Percentiles rank a stretch among this genome's conserved stretches.
Evolutionary conservation across 208 protist species (phyloP).

Genomic region (Leishmania amazonensis): DNA sequence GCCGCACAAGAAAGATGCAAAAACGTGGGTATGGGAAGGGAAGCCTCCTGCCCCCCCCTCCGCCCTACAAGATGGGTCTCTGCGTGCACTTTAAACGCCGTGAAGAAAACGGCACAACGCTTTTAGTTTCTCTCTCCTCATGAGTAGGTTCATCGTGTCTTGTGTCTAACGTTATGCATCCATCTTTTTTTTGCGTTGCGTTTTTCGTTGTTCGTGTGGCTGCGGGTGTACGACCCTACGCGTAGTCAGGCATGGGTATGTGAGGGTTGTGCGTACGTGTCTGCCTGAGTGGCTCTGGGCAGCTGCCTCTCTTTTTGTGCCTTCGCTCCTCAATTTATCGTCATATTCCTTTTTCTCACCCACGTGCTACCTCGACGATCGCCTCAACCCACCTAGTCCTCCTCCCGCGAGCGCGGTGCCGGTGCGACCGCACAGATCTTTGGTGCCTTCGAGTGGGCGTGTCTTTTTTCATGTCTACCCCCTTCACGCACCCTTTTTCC

Average conservation of each 20-base stretch:
- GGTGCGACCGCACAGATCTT: background rate
- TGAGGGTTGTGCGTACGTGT: background rate
- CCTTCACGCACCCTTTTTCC: background rate
- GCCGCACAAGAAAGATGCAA: background rate
- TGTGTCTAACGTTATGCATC: background rate
- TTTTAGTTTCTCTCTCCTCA: background rate
- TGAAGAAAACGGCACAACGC: background rate
- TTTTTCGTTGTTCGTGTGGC: background rate
- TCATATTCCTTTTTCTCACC: no score
- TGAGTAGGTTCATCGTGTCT: background rate
- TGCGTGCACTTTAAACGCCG: background rate
- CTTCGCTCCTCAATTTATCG: background rate
- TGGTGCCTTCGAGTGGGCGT: background rate
- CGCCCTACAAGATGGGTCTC: background rate
- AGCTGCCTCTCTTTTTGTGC: background rate
- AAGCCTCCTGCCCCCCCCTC: background rate
- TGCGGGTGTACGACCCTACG: background rate
- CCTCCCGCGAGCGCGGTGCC: background rate
- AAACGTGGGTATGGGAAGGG: background rate
- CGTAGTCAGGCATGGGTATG: background rate
- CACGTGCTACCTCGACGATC: background rate
- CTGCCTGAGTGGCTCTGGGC: background rate
- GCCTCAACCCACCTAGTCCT: background rate
- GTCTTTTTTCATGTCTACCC: background rate
- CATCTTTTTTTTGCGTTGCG: background rate